Evolutionary conservation across 345 rosid genomes (phyloP).

Genomic region (Gossypium anomalum): DNA sequence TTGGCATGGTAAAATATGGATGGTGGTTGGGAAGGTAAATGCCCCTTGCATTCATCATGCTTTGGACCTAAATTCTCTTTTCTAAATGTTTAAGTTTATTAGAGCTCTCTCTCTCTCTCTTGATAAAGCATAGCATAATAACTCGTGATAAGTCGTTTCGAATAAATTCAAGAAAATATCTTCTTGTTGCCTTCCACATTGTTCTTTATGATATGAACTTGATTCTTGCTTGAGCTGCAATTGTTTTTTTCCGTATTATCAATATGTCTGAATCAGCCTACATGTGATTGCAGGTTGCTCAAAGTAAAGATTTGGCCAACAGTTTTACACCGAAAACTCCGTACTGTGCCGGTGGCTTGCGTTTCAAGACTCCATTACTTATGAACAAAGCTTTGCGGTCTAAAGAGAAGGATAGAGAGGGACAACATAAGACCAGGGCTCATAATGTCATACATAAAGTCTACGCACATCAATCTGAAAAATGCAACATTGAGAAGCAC

Average conservation of each 20-base stretch:
- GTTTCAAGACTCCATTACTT: not conserved
- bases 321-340: not conserved
- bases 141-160: not conserved
- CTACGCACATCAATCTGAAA: slow-evolving; percentile 12
- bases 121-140: not conserved
- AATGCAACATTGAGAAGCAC: slow-evolving; percentile 15
- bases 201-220: not conserved
- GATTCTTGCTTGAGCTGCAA: not conserved
- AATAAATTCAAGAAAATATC: not conserved
- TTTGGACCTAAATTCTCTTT: not conserved
- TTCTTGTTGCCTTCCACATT: slow-evolving; percentile 9
- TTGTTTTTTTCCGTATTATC: not conserved
- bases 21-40: slow-evolving; percentile 32
- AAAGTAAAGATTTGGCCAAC: slow-evolving; percentile 10
- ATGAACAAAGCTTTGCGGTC: not conserved
- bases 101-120: not conserved
- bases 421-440: not conserved
- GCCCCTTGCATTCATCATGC: not conserved
- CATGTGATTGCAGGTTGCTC: slow-evolving; percentile 24
- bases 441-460: slow-evolving; percentile 1
- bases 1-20: slow-evolving; percentile 34
- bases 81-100: not conserved
- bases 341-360: slow-evolving; percentile 1
- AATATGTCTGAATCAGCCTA: not conserved
- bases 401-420: not conserved